phyloP scores from a whole-genome alignment of 1,284 basidiomycete species.

The Cutaneotrichosporon dermatis region DNA sequence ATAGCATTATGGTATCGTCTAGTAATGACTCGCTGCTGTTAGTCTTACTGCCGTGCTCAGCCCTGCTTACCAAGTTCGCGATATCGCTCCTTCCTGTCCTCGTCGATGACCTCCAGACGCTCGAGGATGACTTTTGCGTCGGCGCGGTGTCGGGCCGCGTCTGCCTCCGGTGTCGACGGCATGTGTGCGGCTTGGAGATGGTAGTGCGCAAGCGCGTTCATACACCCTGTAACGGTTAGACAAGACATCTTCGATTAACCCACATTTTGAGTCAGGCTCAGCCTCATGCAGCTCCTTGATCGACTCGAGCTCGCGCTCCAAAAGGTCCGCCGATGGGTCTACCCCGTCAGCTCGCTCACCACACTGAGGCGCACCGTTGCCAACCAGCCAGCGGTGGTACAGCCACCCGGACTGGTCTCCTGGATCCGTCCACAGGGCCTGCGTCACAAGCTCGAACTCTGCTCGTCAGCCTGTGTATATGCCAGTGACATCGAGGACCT shows the following conservation, averaged over 20 bases:
- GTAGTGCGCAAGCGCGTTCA: conserved; percentile 85
- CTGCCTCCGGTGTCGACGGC: conserved; percentile 12
- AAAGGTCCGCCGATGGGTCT: conserved; percentile 58
- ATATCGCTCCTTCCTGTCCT: conserved; percentile 44
- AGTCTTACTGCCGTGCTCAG: too few species aligned
- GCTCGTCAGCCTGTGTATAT: conserved; percentile 1
- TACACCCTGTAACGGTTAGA: conserved; percentile 63
- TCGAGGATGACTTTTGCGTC: conserved; percentile 36
- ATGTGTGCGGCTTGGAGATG: conserved; percentile 39
- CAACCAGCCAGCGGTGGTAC: conserved; percentile 94
- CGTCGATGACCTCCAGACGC: conserved; percentile 40
- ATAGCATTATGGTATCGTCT: conserved; percentile 3
- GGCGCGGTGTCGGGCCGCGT: conserved; percentile 5
- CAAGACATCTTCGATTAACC: conserved; percentile 29
- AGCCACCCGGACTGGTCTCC: conserved; percentile 96
- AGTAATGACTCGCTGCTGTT: conserved; percentile 12
- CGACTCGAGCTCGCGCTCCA: conserved; percentile 71
- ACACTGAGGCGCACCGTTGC: conserved; percentile 56
- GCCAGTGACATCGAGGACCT: conserved; percentile 18
- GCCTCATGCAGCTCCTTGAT: conserved; percentile 84
- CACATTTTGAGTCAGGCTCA: conserved; percentile 92
- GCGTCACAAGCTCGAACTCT: conserved; percentile 89
- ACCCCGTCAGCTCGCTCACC: conserved; percentile 1
- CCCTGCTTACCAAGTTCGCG: conserved; percentile 42
- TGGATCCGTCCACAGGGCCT: conserved; percentile 95